A percentile compares a stretch with the other conserved stretches of the same genome.
Conservation (phyloP, 768 basidiomycete species). For the Mycena albidolilacea region DNA sequence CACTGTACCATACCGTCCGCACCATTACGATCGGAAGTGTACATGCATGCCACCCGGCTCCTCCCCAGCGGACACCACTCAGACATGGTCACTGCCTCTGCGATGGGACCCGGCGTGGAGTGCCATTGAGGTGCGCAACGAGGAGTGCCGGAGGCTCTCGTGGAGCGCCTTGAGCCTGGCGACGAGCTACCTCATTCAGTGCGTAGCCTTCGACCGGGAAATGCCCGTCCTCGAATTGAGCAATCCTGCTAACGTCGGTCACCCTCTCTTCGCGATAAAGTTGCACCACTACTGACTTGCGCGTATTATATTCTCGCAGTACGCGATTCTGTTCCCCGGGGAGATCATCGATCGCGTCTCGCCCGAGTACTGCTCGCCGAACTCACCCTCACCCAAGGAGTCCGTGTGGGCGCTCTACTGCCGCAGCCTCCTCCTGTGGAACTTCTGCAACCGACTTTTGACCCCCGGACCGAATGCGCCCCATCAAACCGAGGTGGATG, state of each 20-base stretch:
- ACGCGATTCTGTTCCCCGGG: slow-evolving; percentile 79
- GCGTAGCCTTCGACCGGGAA: slow-evolving; percentile 74
- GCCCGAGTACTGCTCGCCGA: slow-evolving; percentile 54
- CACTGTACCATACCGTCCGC: slow-evolving; percentile 48
- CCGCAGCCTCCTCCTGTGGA: slow-evolving; percentile 87
- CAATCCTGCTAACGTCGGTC: slow-evolving; percentile 77
- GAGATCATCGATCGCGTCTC: slow-evolving; percentile 72
- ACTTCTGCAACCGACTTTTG: slow-evolving; percentile 71
- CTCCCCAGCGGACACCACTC: slow-evolving; percentile 53
- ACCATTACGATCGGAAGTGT: slow-evolving; percentile 55
- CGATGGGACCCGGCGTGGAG: slow-evolving; percentile 78
- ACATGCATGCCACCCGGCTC: slow-evolving; percentile 60
- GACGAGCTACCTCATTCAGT: slow-evolving; percentile 77
- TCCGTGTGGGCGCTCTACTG: slow-evolving; percentile 88
- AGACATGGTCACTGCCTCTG: slow-evolving; percentile 64
- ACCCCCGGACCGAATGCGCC: slow-evolving; percentile 42
- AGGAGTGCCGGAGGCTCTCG: slow-evolving; percentile 82
- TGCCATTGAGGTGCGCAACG: slow-evolving; percentile 68
- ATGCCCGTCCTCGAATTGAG: slow-evolving; percentile 71
- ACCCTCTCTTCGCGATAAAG: slow-evolving; percentile 5
- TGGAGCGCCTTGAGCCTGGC: slow-evolving; percentile 83
- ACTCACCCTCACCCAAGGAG: slow-evolving; percentile 75
- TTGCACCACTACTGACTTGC: slow-evolving; percentile 9
- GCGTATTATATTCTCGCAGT: slow-evolving; percentile 57
- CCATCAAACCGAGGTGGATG: slow-evolving; percentile 65